A percentile compares a stretch with the other conserved stretches of the same genome.
Conservation (phyloP, 2,329 filamentous ascomycete genomes). For the Diaporthe aspalathi region DNA sequence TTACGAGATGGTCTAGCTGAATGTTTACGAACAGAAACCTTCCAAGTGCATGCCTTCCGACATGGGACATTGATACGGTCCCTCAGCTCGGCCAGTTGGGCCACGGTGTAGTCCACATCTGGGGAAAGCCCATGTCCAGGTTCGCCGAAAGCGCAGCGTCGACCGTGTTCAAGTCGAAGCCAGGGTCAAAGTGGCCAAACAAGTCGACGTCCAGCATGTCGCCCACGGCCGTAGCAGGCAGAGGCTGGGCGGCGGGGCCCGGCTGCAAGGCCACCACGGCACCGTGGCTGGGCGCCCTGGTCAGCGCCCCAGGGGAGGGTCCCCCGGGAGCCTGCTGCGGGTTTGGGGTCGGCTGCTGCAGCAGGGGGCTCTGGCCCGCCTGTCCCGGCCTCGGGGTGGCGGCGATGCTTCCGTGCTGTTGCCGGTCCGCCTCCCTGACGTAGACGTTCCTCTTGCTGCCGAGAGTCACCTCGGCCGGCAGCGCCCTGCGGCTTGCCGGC, state of each 20-base stretch:
- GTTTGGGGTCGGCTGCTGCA: neutral
- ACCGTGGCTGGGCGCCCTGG: neutral
- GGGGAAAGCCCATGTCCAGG: slow-evolving; percentile 63
- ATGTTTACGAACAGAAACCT: neutral
- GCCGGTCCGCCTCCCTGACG: neutral
- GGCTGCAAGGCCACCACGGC: neutral
- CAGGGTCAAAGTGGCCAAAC: slow-evolving; percentile 66
- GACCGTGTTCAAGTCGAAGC: slow-evolving; percentile 64
- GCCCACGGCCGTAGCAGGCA: slow-evolving; percentile 38
- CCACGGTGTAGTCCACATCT: slow-evolving; percentile 57
- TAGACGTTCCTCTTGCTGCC: neutral
- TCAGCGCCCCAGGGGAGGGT: neutral
- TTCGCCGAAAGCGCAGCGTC: slow-evolving; percentile 67
- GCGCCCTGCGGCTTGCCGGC: slow-evolving; percentile 40
- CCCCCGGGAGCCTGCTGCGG: neutral
- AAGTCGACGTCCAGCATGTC: slow-evolving; percentile 62
- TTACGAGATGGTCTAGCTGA: no score
- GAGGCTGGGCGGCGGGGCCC: slow-evolving; percentile 22
- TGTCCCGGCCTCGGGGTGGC: neutral
- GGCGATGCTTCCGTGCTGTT: neutral
- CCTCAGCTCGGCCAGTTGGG: slow-evolving; percentile 26
- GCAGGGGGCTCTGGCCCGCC: neutral
- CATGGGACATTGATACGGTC: no score
- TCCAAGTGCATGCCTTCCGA: no score
- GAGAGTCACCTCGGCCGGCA: slow-evolving; percentile 22